These are phyloP conservation scores for Thelephora ganbajun DNA, from an alignment of 768 basidiomycete genomes.

Conservation along the genomic window DNA sequence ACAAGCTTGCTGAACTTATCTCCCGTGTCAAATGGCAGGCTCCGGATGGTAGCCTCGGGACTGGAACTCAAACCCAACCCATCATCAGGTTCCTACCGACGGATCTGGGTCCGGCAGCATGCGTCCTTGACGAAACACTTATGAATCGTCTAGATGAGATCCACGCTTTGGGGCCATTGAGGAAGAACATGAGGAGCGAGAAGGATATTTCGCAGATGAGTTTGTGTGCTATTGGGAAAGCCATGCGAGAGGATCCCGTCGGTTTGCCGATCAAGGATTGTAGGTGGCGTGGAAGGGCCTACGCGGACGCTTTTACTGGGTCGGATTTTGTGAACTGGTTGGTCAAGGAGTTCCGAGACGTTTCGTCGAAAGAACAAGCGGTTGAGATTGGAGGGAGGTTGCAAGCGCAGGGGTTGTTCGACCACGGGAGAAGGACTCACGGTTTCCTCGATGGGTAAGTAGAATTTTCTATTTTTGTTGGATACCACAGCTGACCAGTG, in stretches of 20 bases:
- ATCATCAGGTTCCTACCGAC: slow-evolving; percentile 74
- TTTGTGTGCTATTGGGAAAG: slow-evolving; percentile 52
- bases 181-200: slow-evolving; percentile 73
- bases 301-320: slow-evolving; percentile 79
- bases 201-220: slow-evolving; percentile 57
- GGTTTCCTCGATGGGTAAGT: slow-evolving; percentile 79
- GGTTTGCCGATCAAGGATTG: slow-evolving; percentile 75
- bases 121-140: slow-evolving; percentile 64
- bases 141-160: slow-evolving; percentile 73
- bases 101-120: slow-evolving; percentile 69
- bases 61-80: slow-evolving; percentile 26
- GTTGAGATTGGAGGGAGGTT: slow-evolving; percentile 67
- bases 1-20: slow-evolving; percentile 83
- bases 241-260: slow-evolving; percentile 67
- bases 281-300: slow-evolving; percentile 65
- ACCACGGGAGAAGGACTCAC: slow-evolving; percentile 68
- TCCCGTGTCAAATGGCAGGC: slow-evolving; percentile 71
- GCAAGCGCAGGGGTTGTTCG: slow-evolving; percentile 72
- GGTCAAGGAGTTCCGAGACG: slow-evolving; percentile 80
- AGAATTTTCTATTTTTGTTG: background rate
- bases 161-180: slow-evolving; percentile 57
- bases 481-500: slow-evolving; percentile 1
- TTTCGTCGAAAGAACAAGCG: slow-evolving; percentile 70
- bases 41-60: slow-evolving; percentile 34
- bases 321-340: slow-evolving; percentile 87